These are phyloP conservation scores for Bodo saltans DNA, from an alignment of 78 protist species.

Conservation along the genomic window DNA sequence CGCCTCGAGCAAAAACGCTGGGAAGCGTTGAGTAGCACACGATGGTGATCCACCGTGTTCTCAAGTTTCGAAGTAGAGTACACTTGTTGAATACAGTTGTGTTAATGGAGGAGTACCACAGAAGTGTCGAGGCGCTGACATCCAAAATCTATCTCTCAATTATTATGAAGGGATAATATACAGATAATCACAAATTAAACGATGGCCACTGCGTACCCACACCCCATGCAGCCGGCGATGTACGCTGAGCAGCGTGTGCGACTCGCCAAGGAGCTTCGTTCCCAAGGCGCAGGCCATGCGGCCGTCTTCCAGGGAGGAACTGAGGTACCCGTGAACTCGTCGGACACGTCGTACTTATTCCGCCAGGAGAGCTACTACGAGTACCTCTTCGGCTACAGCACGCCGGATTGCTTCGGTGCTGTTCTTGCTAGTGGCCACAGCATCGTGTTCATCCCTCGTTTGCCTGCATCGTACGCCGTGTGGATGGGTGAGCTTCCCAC, in stretches of 20 bases:
- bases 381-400: constrained; percentile 17
- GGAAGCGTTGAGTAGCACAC: too few relatives aligned
- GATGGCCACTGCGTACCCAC: too few relatives aligned
- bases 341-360: background rate
- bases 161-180: too few relatives aligned
- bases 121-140: too few relatives aligned
- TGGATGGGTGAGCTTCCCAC: constrained; percentile 9
- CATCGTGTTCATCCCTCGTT: constrained; percentile 17
- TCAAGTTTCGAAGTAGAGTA: too few relatives aligned
- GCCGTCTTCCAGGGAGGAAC: background rate
- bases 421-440: background rate
- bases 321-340: background rate
- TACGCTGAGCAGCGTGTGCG: background rate
- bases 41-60: too few relatives aligned
- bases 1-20: too few relatives aligned
- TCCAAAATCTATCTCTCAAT: too few relatives aligned
- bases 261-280: background rate
- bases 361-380: constrained; percentile 30
- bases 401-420: constrained; percentile 11
- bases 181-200: too few relatives aligned
- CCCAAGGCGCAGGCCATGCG: background rate
- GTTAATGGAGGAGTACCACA: too few relatives aligned
- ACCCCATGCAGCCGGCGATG: too few relatives aligned
- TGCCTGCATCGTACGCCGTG: background rate
- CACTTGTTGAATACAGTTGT: too few relatives aligned